Conservation (phyloP, 2,329 filamentous ascomycete species). For the Pleoardoris graminearum region DNA sequence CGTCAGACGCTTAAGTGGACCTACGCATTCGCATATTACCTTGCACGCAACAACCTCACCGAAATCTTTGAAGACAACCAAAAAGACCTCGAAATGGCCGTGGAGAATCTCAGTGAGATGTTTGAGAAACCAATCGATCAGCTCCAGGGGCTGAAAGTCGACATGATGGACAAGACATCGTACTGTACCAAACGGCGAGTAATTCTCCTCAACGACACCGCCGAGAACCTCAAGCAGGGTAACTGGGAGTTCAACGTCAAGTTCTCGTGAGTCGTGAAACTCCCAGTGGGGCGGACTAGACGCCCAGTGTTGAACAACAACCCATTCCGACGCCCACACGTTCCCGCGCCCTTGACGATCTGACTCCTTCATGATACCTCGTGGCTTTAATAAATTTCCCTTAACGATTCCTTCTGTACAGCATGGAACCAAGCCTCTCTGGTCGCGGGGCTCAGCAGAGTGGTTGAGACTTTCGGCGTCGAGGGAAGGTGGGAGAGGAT, state of each 20-base stretch:
- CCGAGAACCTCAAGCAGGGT: conserved; percentile 81
- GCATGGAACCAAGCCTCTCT: neutral
- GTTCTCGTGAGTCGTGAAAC: conserved; percentile 19
- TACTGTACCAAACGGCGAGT: conserved; percentile 93
- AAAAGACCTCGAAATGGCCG: conserved; percentile 95
- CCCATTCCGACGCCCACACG: too few relatives aligned
- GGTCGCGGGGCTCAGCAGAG: neutral
- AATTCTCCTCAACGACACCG: conserved; percentile 89
- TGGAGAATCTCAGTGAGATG: conserved; percentile 97
- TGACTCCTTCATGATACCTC: conserved; percentile 1
- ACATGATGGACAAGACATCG: conserved; percentile 97
- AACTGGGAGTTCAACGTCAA: conserved; percentile 41
- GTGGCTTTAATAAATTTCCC: neutral
- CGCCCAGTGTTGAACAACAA: too few relatives aligned
- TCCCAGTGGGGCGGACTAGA: too few relatives aligned
- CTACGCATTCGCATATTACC: conserved; percentile 96
- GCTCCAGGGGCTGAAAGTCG: conserved; percentile 83
- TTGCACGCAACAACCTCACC: conserved; percentile 92
- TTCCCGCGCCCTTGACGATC: too few relatives aligned
- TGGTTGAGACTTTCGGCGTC: too few relatives aligned
- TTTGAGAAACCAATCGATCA: conserved; percentile 96
- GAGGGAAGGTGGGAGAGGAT: too few relatives aligned
- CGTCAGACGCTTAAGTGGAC: conserved; percentile 99
- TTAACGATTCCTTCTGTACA: neutral
- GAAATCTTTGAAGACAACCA: conserved; percentile 99